Percentiles rank a stretch among this genome's conserved stretches.
Conservation (phyloP, 2,329 filamentous ascomycete species). For the Fusarium cyanostomum region DNA sequence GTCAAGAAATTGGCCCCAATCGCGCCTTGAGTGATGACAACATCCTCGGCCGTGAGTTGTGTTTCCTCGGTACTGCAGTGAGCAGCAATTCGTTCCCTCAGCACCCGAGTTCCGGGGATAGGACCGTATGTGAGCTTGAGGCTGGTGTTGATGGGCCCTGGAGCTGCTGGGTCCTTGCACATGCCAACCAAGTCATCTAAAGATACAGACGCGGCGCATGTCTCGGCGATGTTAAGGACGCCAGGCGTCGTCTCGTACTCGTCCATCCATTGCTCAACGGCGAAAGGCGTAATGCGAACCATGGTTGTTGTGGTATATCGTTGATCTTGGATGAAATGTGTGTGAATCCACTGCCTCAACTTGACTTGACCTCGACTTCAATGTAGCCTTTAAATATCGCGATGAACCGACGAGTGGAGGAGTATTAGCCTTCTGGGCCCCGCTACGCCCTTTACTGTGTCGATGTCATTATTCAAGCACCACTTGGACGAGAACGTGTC, state of each 20-base stretch:
- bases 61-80: constrained; percentile 69
- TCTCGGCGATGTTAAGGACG: constrained; percentile 79
- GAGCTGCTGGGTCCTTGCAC: constrained; percentile 60
- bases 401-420: not conserved
- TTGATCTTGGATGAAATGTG: not conserved
- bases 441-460: constrained; percentile 5
- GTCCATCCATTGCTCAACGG: constrained; percentile 79
- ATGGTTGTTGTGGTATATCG: constrained; percentile 47
- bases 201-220: constrained; percentile 79
- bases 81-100: constrained; percentile 71
- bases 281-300: constrained; percentile 69
- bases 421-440: not conserved
- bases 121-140: constrained; percentile 76
- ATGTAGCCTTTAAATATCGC: not conserved
- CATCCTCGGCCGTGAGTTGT: constrained; percentile 62
- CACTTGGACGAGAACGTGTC: not conserved
- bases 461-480: not conserved
- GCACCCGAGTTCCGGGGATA: constrained; percentile 72
- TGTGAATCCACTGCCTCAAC: not conserved
- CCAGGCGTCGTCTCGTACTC: constrained; percentile 64
- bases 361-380: not conserved
- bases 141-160: constrained; percentile 57
- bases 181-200: constrained; percentile 71
- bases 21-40: constrained; percentile 81
- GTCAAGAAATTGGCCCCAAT: constrained; percentile 87